These are phyloP conservation scores for Penicillium sp. DNA, from an alignment of 2,329 filamentous ascomycete genomes.

Conservation along the genomic window DNA sequence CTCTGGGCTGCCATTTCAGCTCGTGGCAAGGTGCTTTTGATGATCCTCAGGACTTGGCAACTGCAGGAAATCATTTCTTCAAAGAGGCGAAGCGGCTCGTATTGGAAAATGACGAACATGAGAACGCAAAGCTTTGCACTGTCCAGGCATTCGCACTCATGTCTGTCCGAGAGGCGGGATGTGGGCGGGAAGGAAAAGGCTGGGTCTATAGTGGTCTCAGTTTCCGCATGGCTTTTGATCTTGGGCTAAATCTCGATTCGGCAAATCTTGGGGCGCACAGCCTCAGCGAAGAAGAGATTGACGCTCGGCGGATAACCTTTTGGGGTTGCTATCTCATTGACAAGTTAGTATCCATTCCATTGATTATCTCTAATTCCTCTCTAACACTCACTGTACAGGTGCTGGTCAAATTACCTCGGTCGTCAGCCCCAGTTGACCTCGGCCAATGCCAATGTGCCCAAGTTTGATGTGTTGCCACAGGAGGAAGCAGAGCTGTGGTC, in stretches of 20 bases:
- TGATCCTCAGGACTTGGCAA: slow-evolving; percentile 69
- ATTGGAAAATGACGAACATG: slow-evolving; percentile 87
- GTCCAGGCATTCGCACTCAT: slow-evolving; percentile 92
- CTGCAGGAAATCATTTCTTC: slow-evolving; percentile 95
- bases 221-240: slow-evolving; percentile 93
- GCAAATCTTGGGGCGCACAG: slow-evolving; percentile 61
- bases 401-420: slow-evolving; percentile 96
- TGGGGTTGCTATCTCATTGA: slow-evolving; percentile 99
- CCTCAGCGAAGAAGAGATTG: slow-evolving; percentile 77
- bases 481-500: slow-evolving; percentile 86
- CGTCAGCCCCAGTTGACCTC: slow-evolving; percentile 82
- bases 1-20: slow-evolving; percentile 91
- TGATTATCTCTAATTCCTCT: not conserved
- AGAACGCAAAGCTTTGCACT: slow-evolving; percentile 80
- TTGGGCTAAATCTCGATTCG: slow-evolving; percentile 84
- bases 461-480: slow-evolving; percentile 83
- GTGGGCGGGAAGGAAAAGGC: slow-evolving; percentile 87
- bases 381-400: slow-evolving; percentile 44
- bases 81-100: slow-evolving; percentile 87
- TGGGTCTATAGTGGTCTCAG: slow-evolving; percentile 99
- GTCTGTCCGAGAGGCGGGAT: slow-evolving; percentile 94
- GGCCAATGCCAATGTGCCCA: slow-evolving; percentile 76
- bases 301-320: slow-evolving; percentile 86
- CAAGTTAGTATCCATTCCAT: slow-evolving; percentile 56
- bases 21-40: slow-evolving; percentile 69